Percentiles rank a stretch among this genome's conserved stretches.
These are phyloP conservation scores for Phaffomyces antillensis DNA, from an alignment of 805 yeast species.

Conservation along the genomic window DNA sequence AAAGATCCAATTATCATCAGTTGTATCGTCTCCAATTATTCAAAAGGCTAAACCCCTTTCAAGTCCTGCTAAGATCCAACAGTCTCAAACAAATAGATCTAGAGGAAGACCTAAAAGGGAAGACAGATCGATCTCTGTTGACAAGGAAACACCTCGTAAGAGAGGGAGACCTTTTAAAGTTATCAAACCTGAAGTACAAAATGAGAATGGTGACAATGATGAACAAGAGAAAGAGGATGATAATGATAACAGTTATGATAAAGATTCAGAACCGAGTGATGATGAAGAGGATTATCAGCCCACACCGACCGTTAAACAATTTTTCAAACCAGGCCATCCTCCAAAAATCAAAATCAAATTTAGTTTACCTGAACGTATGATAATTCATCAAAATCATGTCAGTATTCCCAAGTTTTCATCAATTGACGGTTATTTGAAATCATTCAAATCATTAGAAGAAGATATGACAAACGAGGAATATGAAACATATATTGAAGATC, in stretches of 20 bases:
- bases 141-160: neutral
- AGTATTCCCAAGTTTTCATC: constrained; percentile 36
- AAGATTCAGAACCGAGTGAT: constrained; percentile 1
- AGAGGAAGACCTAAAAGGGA: neutral
- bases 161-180: neutral
- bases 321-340: constrained; percentile 5
- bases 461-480: constrained; percentile 58
- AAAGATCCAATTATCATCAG: neutral
- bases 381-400: constrained; percentile 57
- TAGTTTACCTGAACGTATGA: constrained; percentile 36
- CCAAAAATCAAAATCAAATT: constrained; percentile 25
- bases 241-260: constrained; percentile 5
- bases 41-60: neutral
- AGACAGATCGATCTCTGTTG: neutral
- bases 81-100: neutral
- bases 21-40: neutral
- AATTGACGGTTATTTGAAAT: constrained; percentile 40
- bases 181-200: neutral
- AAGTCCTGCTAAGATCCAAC: neutral
- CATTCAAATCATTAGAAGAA: constrained; percentile 55
- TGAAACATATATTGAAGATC: constrained; percentile 46
- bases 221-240: constrained; percentile 3
- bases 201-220: constrained; percentile 5
- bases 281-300: constrained; percentile 14
- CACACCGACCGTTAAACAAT: neutral